Base-by-base conservation (phyloP, 139 green algal species). In the Limnomonas spitsbergensis region DNA sequence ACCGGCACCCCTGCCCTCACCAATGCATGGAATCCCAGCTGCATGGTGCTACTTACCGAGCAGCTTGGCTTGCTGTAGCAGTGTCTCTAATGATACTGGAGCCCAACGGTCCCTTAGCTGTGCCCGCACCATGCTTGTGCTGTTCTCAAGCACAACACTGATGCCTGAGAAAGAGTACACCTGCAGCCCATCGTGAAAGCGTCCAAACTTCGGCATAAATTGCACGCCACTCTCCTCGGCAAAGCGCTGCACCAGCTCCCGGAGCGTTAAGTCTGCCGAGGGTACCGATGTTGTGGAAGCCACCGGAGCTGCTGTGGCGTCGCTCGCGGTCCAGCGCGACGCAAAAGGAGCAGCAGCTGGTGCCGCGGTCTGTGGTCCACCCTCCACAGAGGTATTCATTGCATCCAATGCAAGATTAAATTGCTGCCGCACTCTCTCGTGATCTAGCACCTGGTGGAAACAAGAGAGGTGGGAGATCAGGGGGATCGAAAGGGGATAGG, bases 91-190 rank as follows among this genome's bases (percentile, higher is more conserved):
- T 6, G 88, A 92, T 72, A 96, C 86, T 4, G 91, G 88, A 9
- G 84, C 86, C 95, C 95, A 98, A 14, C 78, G 69, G 9, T 86
- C 87, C 1, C 85, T 80, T 47, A 95, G 32, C 66, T 95, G 87
- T 20, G 93, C 95, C 24, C 84, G 78, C 9, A 99, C 78, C 9
- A 87, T 6, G n/a, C 89, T 82, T 31, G 77, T 66, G 4, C 68
- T 68, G 4, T 79, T 91, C 75, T 99, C 96, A 38, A 99, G 76
- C 24, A 93, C 87, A 35, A 94, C 87, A 80, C 82, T 95, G 1
- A 99, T 86, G 38, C 67, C 39, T n/a, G 94, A 96, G 88, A 99
- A 98, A 27, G 72, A 73, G 76, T 97, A 99, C 76, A 99, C 91
- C 79, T 94, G 94, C 73, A 97, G 82, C 14, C 95, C 93, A 38